Evolutionary conservation across 1,139 yeast genomes (phyloP).

Genomic region (Taiozyma sp.): DNA sequence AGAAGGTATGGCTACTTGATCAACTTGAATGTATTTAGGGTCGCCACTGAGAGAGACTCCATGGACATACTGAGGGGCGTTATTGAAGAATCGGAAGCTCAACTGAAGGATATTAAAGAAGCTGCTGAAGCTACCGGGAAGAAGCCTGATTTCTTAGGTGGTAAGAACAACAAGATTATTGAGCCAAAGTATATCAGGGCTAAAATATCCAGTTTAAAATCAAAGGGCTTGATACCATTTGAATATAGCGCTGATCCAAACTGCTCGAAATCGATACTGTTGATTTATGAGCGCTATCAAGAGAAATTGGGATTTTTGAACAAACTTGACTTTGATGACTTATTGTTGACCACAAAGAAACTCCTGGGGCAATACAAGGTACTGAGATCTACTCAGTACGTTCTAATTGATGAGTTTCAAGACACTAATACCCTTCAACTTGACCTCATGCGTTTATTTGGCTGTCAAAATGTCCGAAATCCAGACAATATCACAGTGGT

Average conservation of each 20-base stretch:
- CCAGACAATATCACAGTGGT: constrained; percentile 71
- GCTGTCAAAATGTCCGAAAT: constrained; percentile 31
- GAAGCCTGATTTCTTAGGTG: constrained; percentile 16
- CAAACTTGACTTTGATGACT: constrained; percentile 79
- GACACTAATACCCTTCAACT: constrained; percentile 83
- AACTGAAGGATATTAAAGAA: constrained; percentile 26
- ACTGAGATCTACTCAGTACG: constrained; percentile 54
- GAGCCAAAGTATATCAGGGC: constrained; percentile 33
- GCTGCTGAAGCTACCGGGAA: constrained; percentile 15
- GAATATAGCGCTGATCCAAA: constrained; percentile 28
- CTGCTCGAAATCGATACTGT: constrained; percentile 28
- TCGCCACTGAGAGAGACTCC: constrained; percentile 69
- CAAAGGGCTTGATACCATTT: constrained; percentile 40
- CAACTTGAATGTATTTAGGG: constrained; percentile 45
- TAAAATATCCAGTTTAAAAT: constrained; percentile 49
- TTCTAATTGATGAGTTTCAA: constrained; percentile 90
- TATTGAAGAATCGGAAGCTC: constrained; percentile 32
- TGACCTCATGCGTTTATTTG: constrained; percentile 57
- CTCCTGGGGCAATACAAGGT: constrained; percentile 46
- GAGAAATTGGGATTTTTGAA: constrained; percentile 33
- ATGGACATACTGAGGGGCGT: constrained; percentile 43
- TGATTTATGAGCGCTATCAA: constrained; percentile 52
- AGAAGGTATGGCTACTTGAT: constrained; percentile 49
- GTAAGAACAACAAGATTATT: constrained; percentile 10
- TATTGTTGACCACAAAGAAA: constrained; percentile 51